Percentiles rank a stretch among this genome's conserved stretches.
phyloP scores from a whole-genome alignment of 306 rosid species.

The Pachyrhizus erosus region DNA sequence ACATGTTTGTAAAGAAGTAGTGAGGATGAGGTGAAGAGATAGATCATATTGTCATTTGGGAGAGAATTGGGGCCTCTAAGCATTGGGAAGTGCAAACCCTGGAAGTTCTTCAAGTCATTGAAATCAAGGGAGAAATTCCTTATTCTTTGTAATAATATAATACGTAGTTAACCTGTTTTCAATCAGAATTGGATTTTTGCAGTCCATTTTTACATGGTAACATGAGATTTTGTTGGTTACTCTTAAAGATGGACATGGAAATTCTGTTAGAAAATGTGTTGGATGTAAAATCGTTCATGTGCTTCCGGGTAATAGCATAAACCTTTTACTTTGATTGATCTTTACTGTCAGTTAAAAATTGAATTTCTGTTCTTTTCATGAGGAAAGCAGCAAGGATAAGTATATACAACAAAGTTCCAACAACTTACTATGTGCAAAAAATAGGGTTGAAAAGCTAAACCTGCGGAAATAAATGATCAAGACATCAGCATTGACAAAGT shows the following conservation, averaged over 20 bases:
- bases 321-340: background rate
- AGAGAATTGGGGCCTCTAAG: too few relatives aligned
- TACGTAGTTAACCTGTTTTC: too few relatives aligned
- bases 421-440: constrained; percentile 80
- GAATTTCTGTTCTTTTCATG: background rate
- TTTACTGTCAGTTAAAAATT: background rate
- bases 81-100: too few relatives aligned
- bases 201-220: background rate
- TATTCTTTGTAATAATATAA: too few relatives aligned
- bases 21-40: too few relatives aligned
- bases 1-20: too few relatives aligned
- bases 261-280: background rate
- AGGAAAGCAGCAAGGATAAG: background rate
- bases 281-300: background rate
- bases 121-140: too few relatives aligned
- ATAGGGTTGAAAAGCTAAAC: constrained; percentile 79
- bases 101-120: too few relatives aligned
- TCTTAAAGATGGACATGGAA: background rate
- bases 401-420: background rate
- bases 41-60: too few relatives aligned
- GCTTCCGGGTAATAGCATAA: background rate
- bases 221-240: background rate
- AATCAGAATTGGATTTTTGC: background rate
- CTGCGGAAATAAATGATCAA: constrained; percentile 43
- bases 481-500: constrained; percentile 6